These are phyloP conservation scores for Aspergillus homomorphus DNA, from an alignment of 495 filamentous ascomycete genomes.

Conservation along the genomic window DNA sequence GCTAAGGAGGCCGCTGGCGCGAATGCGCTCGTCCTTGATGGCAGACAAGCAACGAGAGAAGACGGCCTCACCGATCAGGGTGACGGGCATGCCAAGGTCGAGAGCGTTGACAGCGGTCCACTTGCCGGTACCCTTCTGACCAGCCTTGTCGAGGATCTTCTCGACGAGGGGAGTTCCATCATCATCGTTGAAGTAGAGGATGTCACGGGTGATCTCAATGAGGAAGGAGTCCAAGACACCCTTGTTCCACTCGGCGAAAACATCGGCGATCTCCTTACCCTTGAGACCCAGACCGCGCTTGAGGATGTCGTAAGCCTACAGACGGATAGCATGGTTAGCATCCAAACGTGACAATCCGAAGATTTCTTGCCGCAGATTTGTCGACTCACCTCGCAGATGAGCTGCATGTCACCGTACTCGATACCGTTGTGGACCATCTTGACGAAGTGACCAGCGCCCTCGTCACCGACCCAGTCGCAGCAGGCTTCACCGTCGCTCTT, in stretches of 20 bases:
- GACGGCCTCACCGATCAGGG: constrained; percentile 94
- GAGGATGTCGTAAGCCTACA: constrained; percentile 98
- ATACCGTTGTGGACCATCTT: constrained; percentile 99
- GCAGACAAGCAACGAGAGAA: constrained; percentile 91
- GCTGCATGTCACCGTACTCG: constrained; percentile 99
- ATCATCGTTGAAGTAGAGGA: constrained; percentile 95
- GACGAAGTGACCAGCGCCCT: constrained; percentile 98
- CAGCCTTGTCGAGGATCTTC: constrained; percentile 98
- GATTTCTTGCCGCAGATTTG: background rate
- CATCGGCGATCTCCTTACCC: constrained; percentile 90
- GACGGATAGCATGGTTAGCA: background rate
- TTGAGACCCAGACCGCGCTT: constrained; percentile 87
- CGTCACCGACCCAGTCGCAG: constrained; percentile 99
- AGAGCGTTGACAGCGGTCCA: constrained; percentile 99
- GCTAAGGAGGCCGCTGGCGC: constrained; percentile 73
- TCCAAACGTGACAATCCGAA: background rate
- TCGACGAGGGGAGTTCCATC: constrained; percentile 88
- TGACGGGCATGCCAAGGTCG: constrained; percentile 98
- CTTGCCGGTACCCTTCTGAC: constrained; percentile 99
- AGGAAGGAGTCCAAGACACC: constrained; percentile 99
- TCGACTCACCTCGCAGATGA: constrained; percentile 85
- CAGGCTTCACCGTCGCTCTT: constrained; percentile 95
- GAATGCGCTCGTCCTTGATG: constrained; percentile 88
- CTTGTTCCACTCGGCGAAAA: constrained; percentile 95
- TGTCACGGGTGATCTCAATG: constrained; percentile 97